Base-by-base conservation (phyloP, 371 early-diverging fungal species). In the Mortierella sp. region DNA sequence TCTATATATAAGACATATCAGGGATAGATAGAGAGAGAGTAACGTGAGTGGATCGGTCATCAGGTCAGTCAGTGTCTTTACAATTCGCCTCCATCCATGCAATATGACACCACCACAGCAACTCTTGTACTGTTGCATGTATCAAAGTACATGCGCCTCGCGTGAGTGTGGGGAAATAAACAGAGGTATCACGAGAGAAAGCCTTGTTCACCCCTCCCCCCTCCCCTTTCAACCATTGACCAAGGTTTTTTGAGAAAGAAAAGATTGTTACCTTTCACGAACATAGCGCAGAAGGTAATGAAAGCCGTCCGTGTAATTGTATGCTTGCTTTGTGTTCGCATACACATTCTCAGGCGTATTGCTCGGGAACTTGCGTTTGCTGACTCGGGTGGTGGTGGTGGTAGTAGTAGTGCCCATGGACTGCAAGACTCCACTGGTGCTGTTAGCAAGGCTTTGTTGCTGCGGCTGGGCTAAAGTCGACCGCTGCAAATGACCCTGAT, bases 271-370 rank as follows among this genome's bases (percentile, higher is more conserved):
- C 92, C 89, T 84, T 69, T 89, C 90, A 54, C 86, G 84, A n/a
- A 94, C 89, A 69, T 90, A 90, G 46, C 85, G 84, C 46, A 93
- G 83, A 25, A 95, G 79, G 66, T 91, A 93, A 70, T 95, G 96
- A 72, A 92, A 96, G 5, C 96, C 96, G 65, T 91, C 92, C 16
- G 91, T 89, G 74, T 96, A 95, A 63, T 92, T 90, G 78, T 91
- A 93, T 10, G 96, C 94, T 51, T 85, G 83, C 49, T 81, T 83
- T 16, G 94, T 92, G 57, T 81, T 78, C 37, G 84, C 80, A 77
- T 95, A 95, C n/a, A 92, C 91, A 64, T 86, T 89, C 52, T 84
- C 85, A 2, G 85, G 85, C 28, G 86, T 83, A 34, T 76, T 79
- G 52, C 66, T 63, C 8, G 60, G 58, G 48, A 58, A 63, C 39